Evolutionary conservation across 2,329 filamentous ascomycete genomes (phyloP), one percentile per base, ranked within the genome.

Genomic region (Trichoderma sp.): DNA sequence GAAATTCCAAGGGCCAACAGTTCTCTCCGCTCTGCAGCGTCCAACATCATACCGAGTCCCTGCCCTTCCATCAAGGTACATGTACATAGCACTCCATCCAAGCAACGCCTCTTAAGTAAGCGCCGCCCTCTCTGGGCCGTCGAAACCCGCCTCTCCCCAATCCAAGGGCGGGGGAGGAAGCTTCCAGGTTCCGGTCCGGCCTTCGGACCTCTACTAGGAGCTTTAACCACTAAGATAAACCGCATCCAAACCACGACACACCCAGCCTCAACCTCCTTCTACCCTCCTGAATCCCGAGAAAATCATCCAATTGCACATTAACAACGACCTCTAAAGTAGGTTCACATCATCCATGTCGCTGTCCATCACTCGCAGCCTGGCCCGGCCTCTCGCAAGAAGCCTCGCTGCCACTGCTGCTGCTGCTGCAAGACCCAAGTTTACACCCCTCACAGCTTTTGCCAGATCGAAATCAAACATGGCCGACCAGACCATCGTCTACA

Each of bases 401-500:
- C 19, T 41, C 41, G 57, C 60, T 54, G 55, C 66, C 58, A 43
- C 64, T 54, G 34, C 48, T 48, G 41, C 50, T 28, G 10, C 52
- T 55, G 64, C 63, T 63, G 17, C 56, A 43, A 58, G 63, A 63
- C 66, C 68, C 52, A 70, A 66, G 66, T 76, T 77, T 71, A 78
- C 75, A 72, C 71, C 68, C 66, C 68, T 67, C 67, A 55, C 72
- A 73, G 66, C 67, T 69, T 58, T 64, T 67, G 63, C 66, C 70
- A 71, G 75, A 70, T 64, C 74, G 66, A 71, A 74, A 71, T 74
- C 78, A 74, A 80, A 73, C 67, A 82, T 81, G 77, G 77, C 81
- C 64, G 79, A 82, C 73, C 80, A 80, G 73, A 76, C 77, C 70
- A 78, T 82, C 68, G 74, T 89, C 70, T 83, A 83, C 74, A 83